Evolutionary conservation across 768 basidiomycete species (phyloP), one percentile per base, ranked within the genome.

Genomic region (Serpula lacrymans): DNA sequence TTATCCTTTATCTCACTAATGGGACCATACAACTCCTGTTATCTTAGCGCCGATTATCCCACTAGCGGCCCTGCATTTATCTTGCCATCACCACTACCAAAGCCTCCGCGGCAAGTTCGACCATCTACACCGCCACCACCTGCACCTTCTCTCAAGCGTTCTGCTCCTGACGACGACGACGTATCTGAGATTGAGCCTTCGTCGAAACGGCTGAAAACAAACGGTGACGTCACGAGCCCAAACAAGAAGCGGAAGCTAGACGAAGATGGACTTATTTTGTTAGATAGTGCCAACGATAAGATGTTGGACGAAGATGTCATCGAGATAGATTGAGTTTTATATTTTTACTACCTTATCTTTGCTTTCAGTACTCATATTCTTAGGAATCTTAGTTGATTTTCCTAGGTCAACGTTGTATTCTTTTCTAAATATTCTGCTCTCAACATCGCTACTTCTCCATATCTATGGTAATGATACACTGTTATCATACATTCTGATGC

Each of bases 261-360:
- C 34, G 80, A 84, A 52, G 87, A 90, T 41, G 88, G 88, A 7
- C 52, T 90, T 32, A 57, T 91, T 24, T 47, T 88, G 50, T 59
- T 91, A 57, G 84, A 86, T 23, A 64, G 68, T 9, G 70, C 66
- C 24, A 67, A 76, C 42, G 80, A 81, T 47, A 52, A 58, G 49
- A 55, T 81, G 22, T 71, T 70, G 24, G 80, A 66, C 20, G 54
- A 75, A 17, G 80, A 82, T 46, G 58, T 80, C 9, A 80, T 82
- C 38, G 72, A 64, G 57, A 71, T 81, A 48, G 76, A 82, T 52
- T 75, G 62, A 74, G 31, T 20, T 26, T 23, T 33, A 12, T 18
- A n/a, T 38, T 22, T 6, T 7, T 21, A 40, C 22, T 45, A n/a
- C n/a, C n/a, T n/a, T n/a, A n/a, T n/a, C n/a, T n/a, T n/a, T n/a